phyloP scores from a whole-genome alignment of 2,329 filamentous ascomycete species.

The Zasmidium citrigriseum region DNA sequence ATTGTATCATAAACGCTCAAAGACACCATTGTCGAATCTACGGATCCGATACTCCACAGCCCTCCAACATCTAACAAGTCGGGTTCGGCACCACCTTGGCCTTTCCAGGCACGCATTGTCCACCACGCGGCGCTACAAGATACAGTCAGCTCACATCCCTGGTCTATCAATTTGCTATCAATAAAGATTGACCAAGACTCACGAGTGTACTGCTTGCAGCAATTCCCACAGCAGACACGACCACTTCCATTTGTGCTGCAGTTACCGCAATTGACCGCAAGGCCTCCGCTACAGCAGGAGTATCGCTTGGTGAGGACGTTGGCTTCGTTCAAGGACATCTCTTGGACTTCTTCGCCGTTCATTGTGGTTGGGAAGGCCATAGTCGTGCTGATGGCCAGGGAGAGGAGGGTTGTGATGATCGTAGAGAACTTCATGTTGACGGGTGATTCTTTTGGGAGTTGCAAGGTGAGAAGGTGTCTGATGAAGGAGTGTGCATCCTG shows the following conservation, averaged over 20 bases:
- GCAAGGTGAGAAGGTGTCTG: too few species aligned
- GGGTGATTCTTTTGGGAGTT: too few species aligned
- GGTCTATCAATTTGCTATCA: too few species aligned
- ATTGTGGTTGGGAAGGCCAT: neutral
- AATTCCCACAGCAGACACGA: too few species aligned
- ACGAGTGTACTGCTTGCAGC: too few species aligned
- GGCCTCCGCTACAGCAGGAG: neutral
- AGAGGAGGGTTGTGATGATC: neutral
- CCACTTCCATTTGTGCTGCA: neutral
- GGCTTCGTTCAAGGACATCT: neutral
- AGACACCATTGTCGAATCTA: too few species aligned
- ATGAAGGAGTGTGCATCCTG: too few species aligned
- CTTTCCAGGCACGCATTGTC: neutral
- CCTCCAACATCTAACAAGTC: neutral
- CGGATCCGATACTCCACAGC: too few species aligned
- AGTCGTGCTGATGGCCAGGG: too few species aligned
- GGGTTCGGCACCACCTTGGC: neutral
- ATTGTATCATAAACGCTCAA: too few species aligned
- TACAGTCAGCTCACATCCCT: too few species aligned
- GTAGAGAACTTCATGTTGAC: neutral
- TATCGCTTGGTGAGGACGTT: neutral
- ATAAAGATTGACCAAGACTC: too few species aligned
- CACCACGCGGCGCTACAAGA: neutral
- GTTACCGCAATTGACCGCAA: neutral
- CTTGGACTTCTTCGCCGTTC: neutral